phyloP scores from a whole-genome alignment of 1,284 basidiomycete genomes.

The Cryptococcus sp. region DNA sequence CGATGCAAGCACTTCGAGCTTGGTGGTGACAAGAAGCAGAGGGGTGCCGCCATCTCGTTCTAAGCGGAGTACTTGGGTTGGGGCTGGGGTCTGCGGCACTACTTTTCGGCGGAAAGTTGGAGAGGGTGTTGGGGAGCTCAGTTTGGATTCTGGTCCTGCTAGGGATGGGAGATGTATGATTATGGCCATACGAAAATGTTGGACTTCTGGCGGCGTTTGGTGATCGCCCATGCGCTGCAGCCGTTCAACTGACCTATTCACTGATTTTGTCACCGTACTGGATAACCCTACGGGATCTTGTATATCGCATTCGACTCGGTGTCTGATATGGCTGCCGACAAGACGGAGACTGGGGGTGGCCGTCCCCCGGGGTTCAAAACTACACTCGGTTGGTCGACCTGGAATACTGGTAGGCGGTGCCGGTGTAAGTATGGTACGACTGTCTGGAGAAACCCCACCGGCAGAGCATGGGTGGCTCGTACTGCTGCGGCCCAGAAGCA shows the following conservation, averaged over 20 bases:
- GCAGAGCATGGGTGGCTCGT: too few relatives aligned
- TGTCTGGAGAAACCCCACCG: too few relatives aligned
- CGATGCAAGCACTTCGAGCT: constrained; percentile 99
- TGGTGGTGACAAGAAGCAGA: constrained; percentile 99
- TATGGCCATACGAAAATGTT: not conserved
- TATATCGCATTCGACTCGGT: not conserved
- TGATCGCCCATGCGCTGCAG: too few relatives aligned
- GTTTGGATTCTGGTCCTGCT: not conserved
- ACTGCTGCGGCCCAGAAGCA: too few relatives aligned
- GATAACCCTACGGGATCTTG: too few relatives aligned
- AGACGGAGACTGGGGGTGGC: not conserved
- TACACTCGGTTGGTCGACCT: not conserved
- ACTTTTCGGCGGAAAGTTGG: not conserved
- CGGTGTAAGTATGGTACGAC: too few relatives aligned
- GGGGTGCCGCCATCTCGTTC: constrained; percentile 24
- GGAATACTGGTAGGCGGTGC: not conserved
- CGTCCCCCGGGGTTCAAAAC: not conserved
- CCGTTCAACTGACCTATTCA: too few relatives aligned
- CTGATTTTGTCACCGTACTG: too few relatives aligned
- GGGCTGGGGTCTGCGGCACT: not conserved
- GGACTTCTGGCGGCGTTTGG: too few relatives aligned
- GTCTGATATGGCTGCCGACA: not conserved
- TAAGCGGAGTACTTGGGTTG: constrained; percentile 6
- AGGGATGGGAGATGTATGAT: constrained; percentile 9
- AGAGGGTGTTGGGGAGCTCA: not conserved